Evolutionary conservation across 2,329 filamentous ascomycete species (phyloP).

Genomic region (Colletotrichum tropicicola): DNA sequence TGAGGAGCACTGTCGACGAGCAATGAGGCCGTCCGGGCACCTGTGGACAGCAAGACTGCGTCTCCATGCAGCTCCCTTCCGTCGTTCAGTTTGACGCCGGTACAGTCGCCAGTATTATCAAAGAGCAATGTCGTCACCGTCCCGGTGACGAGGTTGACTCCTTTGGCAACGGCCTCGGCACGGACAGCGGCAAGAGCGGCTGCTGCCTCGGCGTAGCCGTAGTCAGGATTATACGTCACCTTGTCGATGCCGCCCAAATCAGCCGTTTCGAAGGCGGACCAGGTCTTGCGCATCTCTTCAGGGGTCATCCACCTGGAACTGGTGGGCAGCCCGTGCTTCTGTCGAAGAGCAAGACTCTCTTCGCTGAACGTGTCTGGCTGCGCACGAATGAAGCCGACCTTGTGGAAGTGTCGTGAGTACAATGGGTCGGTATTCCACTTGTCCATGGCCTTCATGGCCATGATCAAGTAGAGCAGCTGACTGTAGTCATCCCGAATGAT

Average conservation of each 20-base stretch:
- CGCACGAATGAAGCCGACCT: conserved; percentile 62
- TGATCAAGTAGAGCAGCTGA: conserved; percentile 48
- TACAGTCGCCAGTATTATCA: conserved; percentile 52
- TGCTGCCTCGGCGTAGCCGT: conserved; percentile 68
- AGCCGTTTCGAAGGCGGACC: conserved; percentile 64
- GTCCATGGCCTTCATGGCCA: conserved; percentile 50
- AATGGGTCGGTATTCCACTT: conserved; percentile 53
- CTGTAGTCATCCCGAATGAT: conserved; percentile 53
- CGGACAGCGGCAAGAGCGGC: conserved; percentile 64
- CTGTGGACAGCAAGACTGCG: conserved; percentile 63
- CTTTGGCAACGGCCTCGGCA: conserved; percentile 58
- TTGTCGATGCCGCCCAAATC: conserved; percentile 64
- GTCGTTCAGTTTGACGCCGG: conserved; percentile 57
- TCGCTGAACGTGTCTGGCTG: conserved; percentile 52
- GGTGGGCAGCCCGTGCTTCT: conserved; percentile 48
- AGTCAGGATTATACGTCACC: conserved; percentile 65
- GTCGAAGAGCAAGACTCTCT: conserved; percentile 50
- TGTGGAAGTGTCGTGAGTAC: conserved; percentile 63
- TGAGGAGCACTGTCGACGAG: conserved; percentile 60
- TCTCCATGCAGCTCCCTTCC: conserved; percentile 55
- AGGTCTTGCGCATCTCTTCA: conserved; percentile 62
- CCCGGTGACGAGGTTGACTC: conserved; percentile 64
- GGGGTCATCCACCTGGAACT: conserved; percentile 50
- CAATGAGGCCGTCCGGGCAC: conserved; percentile 64
- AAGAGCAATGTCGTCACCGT: conserved; percentile 58